Evolutionary conservation across 139 green algal genomes (phyloP), one percentile per base, ranked within the genome.

Genomic region (Edaphochlamys debaryana): DNA sequence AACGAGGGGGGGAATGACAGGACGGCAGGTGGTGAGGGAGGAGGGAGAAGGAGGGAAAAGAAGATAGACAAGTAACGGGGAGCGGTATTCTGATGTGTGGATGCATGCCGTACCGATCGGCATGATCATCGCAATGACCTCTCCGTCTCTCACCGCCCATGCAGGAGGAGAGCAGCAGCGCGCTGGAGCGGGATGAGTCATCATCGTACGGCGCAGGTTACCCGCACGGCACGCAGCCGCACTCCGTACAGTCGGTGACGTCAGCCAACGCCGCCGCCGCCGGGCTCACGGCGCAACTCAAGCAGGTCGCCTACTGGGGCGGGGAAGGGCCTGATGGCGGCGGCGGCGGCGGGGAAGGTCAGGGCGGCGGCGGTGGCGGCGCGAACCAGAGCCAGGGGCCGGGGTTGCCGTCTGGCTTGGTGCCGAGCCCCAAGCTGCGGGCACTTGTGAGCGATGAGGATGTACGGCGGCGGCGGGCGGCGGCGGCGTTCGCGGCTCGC

Each of bases 161-260:
- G 54, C 73, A 50, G 60, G 76, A 82, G 45, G 76, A 82, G n/a
- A 82, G 62, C 76, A 82, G 76, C 27, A n/a, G 42, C n/a, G 76
- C 76, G 6, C 67, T 82, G 20, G 67, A 32, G 25, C 5, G 11
- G 23, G 25, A 72, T 25, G 9, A 11, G 15, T 72, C 67, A 25
- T 19, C 22, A 7, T 38, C 60, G 38, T 32, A 63, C 2, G 19
- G 9, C 17, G 25, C n/a, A 6, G 25, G n/a, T 9, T 25, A 63
- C 3, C 56, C n/a, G n/a, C 60, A 67, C 4, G n/a, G 22, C 3
- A 30, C 37, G 30, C 60, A 67, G 60, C 60, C 37, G 30, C 30
- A 67, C 1, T n/a, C n/a, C n/a, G n/a, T n/a, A n/a, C n/a, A n/a
- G n/a, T n/a, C n/a, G n/a, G n/a, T n/a, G n/a, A n/a, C n/a, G n/a